Evolutionary conservation across 1,284 basidiomycete species (phyloP).

Genomic region (Pyrrhoderma lamaoense): DNA sequence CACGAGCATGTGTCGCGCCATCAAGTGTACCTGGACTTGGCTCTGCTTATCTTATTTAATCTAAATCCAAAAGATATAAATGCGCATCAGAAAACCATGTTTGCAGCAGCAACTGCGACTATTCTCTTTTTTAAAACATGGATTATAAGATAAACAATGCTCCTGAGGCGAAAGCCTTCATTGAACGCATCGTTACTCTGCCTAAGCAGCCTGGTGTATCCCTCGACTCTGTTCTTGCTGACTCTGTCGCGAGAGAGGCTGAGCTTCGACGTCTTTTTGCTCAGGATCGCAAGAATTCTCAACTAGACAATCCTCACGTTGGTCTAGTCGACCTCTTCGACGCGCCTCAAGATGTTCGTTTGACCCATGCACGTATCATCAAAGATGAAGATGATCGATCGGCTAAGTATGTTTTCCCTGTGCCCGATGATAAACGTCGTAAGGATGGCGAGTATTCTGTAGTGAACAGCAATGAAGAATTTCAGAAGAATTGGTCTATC

Average conservation of each 20-base stretch:
- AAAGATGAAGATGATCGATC: slow-evolving; percentile 32
- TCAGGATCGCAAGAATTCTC: slow-evolving; percentile 37
- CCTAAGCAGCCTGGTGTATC: slow-evolving; percentile 32
- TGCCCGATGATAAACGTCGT: slow-evolving; percentile 32
- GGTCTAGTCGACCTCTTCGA: slow-evolving; percentile 52
- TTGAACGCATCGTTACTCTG: slow-evolving; percentile 34
- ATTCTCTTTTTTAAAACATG: not conserved
- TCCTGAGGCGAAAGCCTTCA: slow-evolving; percentile 35
- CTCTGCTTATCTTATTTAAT: no score
- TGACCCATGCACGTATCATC: slow-evolving; percentile 37
- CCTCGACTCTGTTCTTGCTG: slow-evolving; percentile 38
- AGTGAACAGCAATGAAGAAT: slow-evolving; percentile 18
- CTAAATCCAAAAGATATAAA: no score
- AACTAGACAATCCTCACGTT: slow-evolving; percentile 40
- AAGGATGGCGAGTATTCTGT: slow-evolving; percentile 29
- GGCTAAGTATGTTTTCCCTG: slow-evolving; percentile 40
- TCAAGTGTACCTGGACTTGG: no score
- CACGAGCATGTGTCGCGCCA: no score
- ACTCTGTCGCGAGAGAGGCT: slow-evolving; percentile 46
- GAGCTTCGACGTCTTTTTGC: slow-evolving; percentile 48
- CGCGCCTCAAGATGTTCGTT: slow-evolving; percentile 37
- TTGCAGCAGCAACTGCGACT: not conserved
- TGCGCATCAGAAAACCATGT: not conserved
- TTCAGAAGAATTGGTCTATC: slow-evolving; percentile 18
- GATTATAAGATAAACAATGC: slow-evolving; percentile 8